Conservation (phyloP, 148 eudicot species). For the Spergularia marina region DNA sequence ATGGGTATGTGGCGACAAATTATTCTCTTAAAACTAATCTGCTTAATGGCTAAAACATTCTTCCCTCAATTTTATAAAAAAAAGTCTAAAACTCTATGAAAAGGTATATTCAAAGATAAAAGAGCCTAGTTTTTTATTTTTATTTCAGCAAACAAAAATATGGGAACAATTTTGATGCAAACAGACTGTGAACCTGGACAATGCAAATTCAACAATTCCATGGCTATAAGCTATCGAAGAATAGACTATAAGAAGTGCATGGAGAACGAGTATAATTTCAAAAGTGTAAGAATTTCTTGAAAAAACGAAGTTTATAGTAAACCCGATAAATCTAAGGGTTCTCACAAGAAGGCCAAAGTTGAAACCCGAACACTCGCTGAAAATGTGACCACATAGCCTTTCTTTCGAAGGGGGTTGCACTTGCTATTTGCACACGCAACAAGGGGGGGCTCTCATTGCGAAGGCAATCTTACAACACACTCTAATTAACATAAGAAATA, state of each 20-base stretch:
- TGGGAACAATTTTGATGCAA: too few relatives aligned
- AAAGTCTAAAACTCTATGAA: conserved; percentile 5
- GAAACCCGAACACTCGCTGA: too few relatives aligned
- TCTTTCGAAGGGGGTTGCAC: conserved; percentile 3
- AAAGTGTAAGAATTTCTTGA: too few relatives aligned
- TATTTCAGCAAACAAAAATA: too few relatives aligned
- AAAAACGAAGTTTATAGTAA: too few relatives aligned
- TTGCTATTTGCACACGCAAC: conserved; percentile 16
- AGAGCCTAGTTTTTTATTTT: too few relatives aligned
- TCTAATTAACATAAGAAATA: neutral
- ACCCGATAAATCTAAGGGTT: neutral
- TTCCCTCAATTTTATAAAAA: neutral
- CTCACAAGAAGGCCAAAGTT: neutral
- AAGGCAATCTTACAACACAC: neutral
- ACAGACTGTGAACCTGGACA: too few relatives aligned
- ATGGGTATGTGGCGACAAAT: conserved; percentile 15
- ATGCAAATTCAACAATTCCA: too few relatives aligned
- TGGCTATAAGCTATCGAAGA: too few relatives aligned
- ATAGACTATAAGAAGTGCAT: too few relatives aligned
- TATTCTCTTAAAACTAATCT: neutral
- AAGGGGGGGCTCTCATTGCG: conserved; percentile 9
- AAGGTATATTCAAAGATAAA: neutral
- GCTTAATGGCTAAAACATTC: conserved; percentile 12
- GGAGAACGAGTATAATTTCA: too few relatives aligned
- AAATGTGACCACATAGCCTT: neutral